These are phyloP conservation scores for Paramyrothecium roridum DNA, from an alignment of 2,329 filamentous ascomycete species.

Conservation along the genomic window DNA sequence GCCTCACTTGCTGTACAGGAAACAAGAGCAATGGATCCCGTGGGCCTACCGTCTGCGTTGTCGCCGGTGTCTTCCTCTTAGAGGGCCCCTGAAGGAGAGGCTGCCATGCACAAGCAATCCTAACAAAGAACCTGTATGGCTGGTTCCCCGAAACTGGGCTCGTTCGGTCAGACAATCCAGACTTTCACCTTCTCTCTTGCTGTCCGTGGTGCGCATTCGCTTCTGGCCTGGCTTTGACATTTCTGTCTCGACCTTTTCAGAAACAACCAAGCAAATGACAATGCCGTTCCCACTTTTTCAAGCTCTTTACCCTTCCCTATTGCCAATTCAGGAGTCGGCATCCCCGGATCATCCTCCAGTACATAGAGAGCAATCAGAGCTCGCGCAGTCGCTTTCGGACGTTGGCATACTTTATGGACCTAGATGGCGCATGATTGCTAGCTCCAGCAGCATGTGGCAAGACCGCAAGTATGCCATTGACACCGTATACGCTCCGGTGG, in stretches of 20 bases:
- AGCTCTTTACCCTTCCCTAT: not conserved
- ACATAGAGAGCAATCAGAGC: not conserved
- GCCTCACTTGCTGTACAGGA: not conserved
- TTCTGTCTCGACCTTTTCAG: not conserved
- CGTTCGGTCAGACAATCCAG: not conserved
- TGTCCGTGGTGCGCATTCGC: not conserved
- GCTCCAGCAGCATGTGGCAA: not conserved
- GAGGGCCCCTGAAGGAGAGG: not conserved
- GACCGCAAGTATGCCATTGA: not conserved
- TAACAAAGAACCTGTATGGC: not conserved
- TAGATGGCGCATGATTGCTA: not conserved
- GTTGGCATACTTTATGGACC: not conserved
- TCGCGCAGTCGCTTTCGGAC: not conserved
- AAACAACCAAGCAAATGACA: not conserved
- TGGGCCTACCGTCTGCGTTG: not conserved
- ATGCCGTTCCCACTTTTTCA: not conserved
- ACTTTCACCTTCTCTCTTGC: not conserved
- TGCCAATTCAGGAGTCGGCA: not conserved
- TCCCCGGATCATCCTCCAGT: not conserved
- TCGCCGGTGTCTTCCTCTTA: not conserved
- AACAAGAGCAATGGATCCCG: not conserved
- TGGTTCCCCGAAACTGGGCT: not conserved
- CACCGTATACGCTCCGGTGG: not conserved
- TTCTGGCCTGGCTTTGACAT: not conserved
- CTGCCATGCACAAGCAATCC: not conserved